Base-by-base conservation (phyloP, 2,329 filamentous ascomycete species). In the Aspergillus pseudoviridinutans region DNA sequence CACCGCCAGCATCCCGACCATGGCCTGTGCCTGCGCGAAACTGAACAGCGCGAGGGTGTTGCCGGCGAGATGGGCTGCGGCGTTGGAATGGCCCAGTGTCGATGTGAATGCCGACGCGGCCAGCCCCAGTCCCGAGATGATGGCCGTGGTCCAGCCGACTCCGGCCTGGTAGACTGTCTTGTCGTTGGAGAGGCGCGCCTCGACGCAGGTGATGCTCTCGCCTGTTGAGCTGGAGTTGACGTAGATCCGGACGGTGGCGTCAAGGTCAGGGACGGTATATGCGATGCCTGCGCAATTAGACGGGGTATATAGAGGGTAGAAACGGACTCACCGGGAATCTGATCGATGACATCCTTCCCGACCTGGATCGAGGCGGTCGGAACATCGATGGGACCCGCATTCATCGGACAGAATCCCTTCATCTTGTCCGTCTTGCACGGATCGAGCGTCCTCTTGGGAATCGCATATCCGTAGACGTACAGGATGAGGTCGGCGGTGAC, bases 21-120 rank as follows among this genome's bases (percentile, higher is more conserved):
- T 91, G 32, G 92, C 92, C 76, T 96, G 92, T 3, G 90, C 86
- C 76, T 97, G 93, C 82, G 97, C 96, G 76, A 94, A 96, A 58
- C 89, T 85, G 71, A 96, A 96, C 32, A 97, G 86, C 17, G 92
- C 92, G 63, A 97, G 83, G 2, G 92, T 91, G 71, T 95, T 96
- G 54, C 92, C 89, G 54, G 92, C 92, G 61, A 97, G 89, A 76
- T 97, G 92, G 51, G 93, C 91, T 47, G 93, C 92, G 3, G 93
- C 92, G 73, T 96, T 97, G 51, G 91, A 90, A 75, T 97, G 91
- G 14, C 93, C 92, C 3, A 96, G 80, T 41, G 91, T 91, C 29
- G 92, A 96, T 25, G 93, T 89, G 61, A 96, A 83, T 59, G 91
- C 92, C 44, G 92, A 96, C 5, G 91, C 88, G 49, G 91, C 80